Base-by-base conservation (phyloP, 805 yeast genomes). In the Saturnispora kantuleensis region DNA sequence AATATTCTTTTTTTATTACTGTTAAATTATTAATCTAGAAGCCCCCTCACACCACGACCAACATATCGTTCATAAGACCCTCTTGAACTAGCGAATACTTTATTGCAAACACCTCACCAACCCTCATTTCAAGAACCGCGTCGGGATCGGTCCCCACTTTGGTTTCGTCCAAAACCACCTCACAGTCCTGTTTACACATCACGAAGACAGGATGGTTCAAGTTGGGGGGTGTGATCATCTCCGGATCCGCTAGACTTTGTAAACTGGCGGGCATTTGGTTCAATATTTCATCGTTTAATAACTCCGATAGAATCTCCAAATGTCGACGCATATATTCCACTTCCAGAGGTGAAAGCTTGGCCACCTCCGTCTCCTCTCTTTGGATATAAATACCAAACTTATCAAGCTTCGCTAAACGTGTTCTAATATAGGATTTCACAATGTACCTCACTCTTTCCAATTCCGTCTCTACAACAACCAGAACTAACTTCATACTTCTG, bases 401-500 rank as follows among this genome's bases (percentile, higher is more conserved):
- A 64, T 88, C 96, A 39, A 93, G 75, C 62, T 84, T 89, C 48
- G 68, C 65, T 45, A 88, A 61, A 47, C 98, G 69, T 6, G 90
- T 74, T 49, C 98, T 71, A 31, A 89, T 67, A 59, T 87, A 90
- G 11, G 86, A 73, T 42, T 97, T 66, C n/a, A 89, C 69, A 31
- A 90, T 62, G 58, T 81, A 93, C 54, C 81, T 86, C 29, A 87
- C 75, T 46, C 98, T 67, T 55, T 93, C 97, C 18, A 93, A 71
- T 53, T 93, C 97, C 11, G 94, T 82, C 57, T 93, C 98, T 53
- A 90, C 80, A 18, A 94, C 76, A 67, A 93, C 76, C 38, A 89
- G 67, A 47, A 84, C 81, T 47, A 90, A 63, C 56, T 89, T 89
- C 62, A 80, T 79, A 49, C 81, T 85, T 42, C 65, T 69, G 46